Base-by-base conservation (phyloP, 129 eudicot species). In the Pseudognaphalium luteoalbum region DNA sequence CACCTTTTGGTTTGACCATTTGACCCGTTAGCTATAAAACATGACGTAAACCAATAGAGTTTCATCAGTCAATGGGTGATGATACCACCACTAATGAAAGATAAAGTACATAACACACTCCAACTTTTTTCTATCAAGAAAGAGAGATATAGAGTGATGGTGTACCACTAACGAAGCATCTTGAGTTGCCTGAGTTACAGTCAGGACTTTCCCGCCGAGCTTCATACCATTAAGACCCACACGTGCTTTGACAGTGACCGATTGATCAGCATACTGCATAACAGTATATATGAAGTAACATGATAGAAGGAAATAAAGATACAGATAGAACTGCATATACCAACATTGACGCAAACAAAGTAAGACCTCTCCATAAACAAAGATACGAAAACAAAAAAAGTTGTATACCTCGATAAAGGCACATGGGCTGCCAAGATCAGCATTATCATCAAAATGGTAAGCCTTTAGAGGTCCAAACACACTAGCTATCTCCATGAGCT, bases 181-280 rank as follows among this genome's bases (percentile, higher is more conserved):
- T 37, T 85, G 96, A 80, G 80, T 68, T 74, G 96, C 97, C 83
- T 82, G 92, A 74, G 92, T 91, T 41, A 87, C 99, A 50, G 97
- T 91, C 71, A 91, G 75, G 39, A 91, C 75, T 84, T 87, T 75
- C 60, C 99, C 97, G 22, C 96, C 97, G 82, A 94, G 76, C 62
- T 70, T 95, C 96, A 95, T 84, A 57, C 99, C 99, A 81, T 91
- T 95, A 65, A 95, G 89, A 62, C 92, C 97, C 71, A 87, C 96
- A 85, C 99, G 91, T 33, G 99, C 97, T 85, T 91, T 95, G 47
- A 77, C 72, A 50, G 96, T 89, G 37, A 91, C 88, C 29, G 96
- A 78, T 72, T 89, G 96, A 77, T 95, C 99, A 75, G 75, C 86
- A 86, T 89, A 95, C 99, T 95, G 83, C 72, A 88, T 42, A 72